A percentile compares a stretch with the other conserved stretches of the same genome.
These are phyloP conservation scores for Mycena maculata DNA, from an alignment of 768 basidiomycete genomes.

Conservation along the genomic window DNA sequence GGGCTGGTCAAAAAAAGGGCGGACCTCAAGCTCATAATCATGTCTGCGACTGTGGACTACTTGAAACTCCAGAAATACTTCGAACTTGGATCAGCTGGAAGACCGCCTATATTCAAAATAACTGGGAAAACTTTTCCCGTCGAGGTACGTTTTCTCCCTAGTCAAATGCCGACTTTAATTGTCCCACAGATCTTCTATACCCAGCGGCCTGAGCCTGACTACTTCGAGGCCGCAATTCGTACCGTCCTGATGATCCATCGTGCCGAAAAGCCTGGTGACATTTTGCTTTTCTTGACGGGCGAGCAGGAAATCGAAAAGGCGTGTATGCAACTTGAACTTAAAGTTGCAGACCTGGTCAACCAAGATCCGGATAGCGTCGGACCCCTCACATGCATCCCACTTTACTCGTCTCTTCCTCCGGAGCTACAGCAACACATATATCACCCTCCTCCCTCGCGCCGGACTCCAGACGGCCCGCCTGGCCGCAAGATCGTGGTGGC, in stretches of 20 bases:
- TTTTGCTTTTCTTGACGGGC: constrained; percentile 95
- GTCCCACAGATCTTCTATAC: constrained; percentile 83
- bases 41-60: background rate
- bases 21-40: constrained; percentile 17
- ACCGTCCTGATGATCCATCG: constrained; percentile 98
- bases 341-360: constrained; percentile 95
- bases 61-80: background rate
- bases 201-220: constrained; percentile 95
- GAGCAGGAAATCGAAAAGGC: constrained; percentile 98
- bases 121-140: constrained; percentile 97
- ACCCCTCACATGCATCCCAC: constrained; percentile 90
- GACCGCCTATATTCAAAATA: constrained; percentile 94
- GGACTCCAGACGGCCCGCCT: constrained; percentile 81
- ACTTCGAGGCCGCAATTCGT: constrained; percentile 92
- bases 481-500: constrained; percentile 98
- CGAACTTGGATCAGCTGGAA: background rate
- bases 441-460: constrained; percentile 95
- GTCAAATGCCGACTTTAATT: constrained; percentile 42
- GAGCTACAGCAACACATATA: constrained; percentile 97
- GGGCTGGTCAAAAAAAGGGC: constrained; percentile 68
- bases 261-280: constrained; percentile 91
- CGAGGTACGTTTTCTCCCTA: constrained; percentile 96
- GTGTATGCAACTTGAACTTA: constrained; percentile 92
- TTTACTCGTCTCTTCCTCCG: constrained; percentile 97
- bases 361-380: constrained; percentile 83